Conservation (phyloP, 176 grass and related monocot species). For the Dendrocalamus sinicus region DNA sequence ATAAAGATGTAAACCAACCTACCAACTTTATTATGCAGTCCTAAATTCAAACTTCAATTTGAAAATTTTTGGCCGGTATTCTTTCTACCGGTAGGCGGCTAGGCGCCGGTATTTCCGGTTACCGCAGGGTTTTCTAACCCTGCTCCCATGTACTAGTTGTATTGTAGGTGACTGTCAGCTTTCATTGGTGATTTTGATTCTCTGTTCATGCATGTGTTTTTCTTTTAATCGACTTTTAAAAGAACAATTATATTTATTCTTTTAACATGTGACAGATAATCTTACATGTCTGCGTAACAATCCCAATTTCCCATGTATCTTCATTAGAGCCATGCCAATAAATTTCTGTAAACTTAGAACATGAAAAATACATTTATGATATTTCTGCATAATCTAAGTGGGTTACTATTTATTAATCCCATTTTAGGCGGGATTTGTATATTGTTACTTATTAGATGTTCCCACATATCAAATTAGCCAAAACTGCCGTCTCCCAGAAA, state of each 20-base stretch:
- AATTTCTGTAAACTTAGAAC: neutral
- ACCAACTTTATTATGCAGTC: no score
- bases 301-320: constrained; percentile 17
- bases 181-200: neutral
- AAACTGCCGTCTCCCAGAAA: neutral
- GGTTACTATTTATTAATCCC: neutral
- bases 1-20: no score
- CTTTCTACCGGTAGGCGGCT: no score
- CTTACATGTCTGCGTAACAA: neutral
- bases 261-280: constrained; percentile 15
- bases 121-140: no score
- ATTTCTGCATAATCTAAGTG: neutral
- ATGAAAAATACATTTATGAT: neutral
- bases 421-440: neutral
- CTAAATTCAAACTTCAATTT: no score
- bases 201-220: neutral
- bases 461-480: neutral
- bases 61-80: no score
- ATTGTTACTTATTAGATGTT: neutral
- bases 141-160: neutral
- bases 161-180: constrained; percentile 1
- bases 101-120: no score
- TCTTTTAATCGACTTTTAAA: neutral
- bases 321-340: neutral
- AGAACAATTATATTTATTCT: constrained; percentile 8